These are phyloP conservation scores for Amesomyces nigricolor DNA, from an alignment of 2,329 filamentous ascomycete genomes.

Conservation along the genomic window DNA sequence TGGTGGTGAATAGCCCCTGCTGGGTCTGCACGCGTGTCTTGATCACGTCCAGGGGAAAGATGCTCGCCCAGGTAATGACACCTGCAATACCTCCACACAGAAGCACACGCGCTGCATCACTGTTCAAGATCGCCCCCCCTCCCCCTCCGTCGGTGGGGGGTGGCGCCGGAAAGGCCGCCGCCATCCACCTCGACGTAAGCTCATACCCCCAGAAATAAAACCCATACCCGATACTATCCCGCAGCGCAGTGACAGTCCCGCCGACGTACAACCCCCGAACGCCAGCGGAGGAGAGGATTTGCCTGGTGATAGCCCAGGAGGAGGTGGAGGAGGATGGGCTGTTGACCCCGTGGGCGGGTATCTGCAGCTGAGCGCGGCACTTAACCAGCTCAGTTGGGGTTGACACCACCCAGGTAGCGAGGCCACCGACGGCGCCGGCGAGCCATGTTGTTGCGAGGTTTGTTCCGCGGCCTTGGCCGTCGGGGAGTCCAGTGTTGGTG, in stretches of 20 bases:
- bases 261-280: constrained; percentile 74
- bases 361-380: constrained; percentile 73
- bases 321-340: constrained; percentile 35
- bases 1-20: constrained; percentile 5
- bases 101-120: constrained; percentile 57
- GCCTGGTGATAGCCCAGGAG: constrained; percentile 58
- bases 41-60: constrained; percentile 87
- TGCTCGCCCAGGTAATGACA: constrained; percentile 79
- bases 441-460: constrained; percentile 65
- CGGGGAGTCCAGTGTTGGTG: neutral
- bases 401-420: constrained; percentile 80
- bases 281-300: constrained; percentile 52
- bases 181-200: constrained; percentile 52
- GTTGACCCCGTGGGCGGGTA: constrained; percentile 34
- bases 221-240: constrained; percentile 89
- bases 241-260: constrained; percentile 70
- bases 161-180: constrained; percentile 16
- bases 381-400: constrained; percentile 89
- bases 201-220: constrained; percentile 98
- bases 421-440: constrained; percentile 73
- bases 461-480: constrained; percentile 30
- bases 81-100: constrained; percentile 84
- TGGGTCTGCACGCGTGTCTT: constrained; percentile 91
- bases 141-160: constrained; percentile 28
- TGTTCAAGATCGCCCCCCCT: constrained; percentile 28